Conservation (phyloP, 805 yeast species). For the Priceomyces carsonii region DNA sequence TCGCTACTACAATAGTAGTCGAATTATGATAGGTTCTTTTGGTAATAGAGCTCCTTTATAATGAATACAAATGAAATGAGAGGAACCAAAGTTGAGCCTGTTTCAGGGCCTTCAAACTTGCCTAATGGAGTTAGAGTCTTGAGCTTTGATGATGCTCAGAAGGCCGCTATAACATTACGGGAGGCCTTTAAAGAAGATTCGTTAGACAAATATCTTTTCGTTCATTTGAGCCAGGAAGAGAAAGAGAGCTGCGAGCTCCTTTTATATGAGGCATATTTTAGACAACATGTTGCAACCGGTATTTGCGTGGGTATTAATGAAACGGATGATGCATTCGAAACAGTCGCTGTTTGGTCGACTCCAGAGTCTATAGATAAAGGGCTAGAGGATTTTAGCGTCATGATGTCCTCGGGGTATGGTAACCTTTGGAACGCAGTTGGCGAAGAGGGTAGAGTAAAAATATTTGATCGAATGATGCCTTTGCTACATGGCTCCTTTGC, state of each 20-base stretch:
- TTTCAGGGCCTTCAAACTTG: too few species aligned
- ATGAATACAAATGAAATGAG: too few species aligned
- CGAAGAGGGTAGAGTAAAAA: slow-evolving; percentile 47
- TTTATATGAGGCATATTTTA: slow-evolving; percentile 52
- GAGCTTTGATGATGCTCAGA: slow-evolving; percentile 21
- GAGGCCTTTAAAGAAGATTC: slow-evolving; percentile 36
- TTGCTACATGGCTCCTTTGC: slow-evolving; percentile 50
- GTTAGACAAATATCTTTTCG: slow-evolving; percentile 30
- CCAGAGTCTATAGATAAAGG: slow-evolving; percentile 45
- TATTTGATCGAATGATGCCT: slow-evolving; percentile 52
- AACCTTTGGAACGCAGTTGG: slow-evolving; percentile 51
- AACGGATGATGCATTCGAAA: slow-evolving; percentile 43
- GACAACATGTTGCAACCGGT: slow-evolving; percentile 52
- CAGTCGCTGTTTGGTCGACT: slow-evolving; percentile 55
- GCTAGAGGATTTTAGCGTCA: slow-evolving; percentile 45
- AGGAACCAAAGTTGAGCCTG: background rate
- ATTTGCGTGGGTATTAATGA: slow-evolving; percentile 52
- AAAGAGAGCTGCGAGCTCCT: slow-evolving; percentile 31
- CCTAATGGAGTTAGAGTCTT: slow-evolving; percentile 16
- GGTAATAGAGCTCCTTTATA: too few species aligned
- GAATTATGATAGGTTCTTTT: too few species aligned
- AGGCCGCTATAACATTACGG: slow-evolving; percentile 40
- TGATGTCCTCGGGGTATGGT: slow-evolving; percentile 55
- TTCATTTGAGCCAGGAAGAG: slow-evolving; percentile 22
- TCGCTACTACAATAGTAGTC: too few species aligned